These are phyloP conservation scores for Suillus cothurnatus DNA, from an alignment of 768 basidiomycete species.

Conservation along the genomic window DNA sequence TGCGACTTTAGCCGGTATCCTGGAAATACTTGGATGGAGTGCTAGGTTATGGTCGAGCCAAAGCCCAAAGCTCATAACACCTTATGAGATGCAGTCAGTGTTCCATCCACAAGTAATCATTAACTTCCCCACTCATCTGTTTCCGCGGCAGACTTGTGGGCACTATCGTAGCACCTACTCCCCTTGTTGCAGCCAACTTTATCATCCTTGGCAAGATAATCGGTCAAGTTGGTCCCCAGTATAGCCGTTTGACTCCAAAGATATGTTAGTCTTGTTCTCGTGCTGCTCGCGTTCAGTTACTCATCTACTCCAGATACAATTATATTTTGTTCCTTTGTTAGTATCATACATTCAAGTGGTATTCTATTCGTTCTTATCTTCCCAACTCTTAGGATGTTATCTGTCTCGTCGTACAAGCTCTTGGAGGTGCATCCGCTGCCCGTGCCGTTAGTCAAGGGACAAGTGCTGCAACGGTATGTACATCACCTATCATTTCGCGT, in stretches of 20 bases:
- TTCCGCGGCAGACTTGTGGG: slow-evolving; percentile 29
- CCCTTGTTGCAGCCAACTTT: slow-evolving; percentile 58
- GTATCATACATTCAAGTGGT: background rate
- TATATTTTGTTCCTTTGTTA: slow-evolving; percentile 16
- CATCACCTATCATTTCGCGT: background rate
- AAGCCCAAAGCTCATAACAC: slow-evolving; percentile 18
- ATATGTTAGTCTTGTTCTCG: slow-evolving; percentile 22
- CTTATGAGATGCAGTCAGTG: slow-evolving; percentile 49
- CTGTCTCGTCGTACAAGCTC: slow-evolving; percentile 42
- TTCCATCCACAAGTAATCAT: background rate
- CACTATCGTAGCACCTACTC: slow-evolving; percentile 57
- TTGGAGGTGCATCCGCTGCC: slow-evolving; percentile 49
- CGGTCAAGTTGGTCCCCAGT: slow-evolving; percentile 42
- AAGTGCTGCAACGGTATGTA: slow-evolving; percentile 18
- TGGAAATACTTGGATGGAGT: slow-evolving; percentile 59
- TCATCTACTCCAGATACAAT: slow-evolving; percentile 14
- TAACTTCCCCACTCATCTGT: background rate
- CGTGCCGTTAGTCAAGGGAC: slow-evolving; percentile 29
- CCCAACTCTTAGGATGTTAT: slow-evolving; percentile 32
- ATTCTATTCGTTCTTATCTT: background rate
- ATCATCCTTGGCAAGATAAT: slow-evolving; percentile 54
- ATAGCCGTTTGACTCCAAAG: slow-evolving; percentile 48
- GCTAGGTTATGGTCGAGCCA: slow-evolving; percentile 54
- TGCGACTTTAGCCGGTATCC: slow-evolving; percentile 44
- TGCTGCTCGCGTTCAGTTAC: background rate